These are phyloP conservation scores for Punica granatum DNA, from an alignment of 345 rosid genomes.

Conservation along the genomic window DNA sequence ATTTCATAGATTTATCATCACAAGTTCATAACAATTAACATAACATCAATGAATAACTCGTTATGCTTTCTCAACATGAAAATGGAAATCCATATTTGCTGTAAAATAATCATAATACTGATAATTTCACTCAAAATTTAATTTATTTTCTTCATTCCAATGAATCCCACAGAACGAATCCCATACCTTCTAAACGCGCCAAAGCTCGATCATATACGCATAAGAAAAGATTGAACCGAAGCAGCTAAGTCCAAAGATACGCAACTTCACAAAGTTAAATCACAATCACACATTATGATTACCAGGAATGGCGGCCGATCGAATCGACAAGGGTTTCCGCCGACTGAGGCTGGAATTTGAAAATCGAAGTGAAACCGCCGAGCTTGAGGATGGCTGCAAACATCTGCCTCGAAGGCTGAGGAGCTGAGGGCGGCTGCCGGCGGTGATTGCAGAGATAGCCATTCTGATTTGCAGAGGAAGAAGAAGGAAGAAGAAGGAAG, in stretches of 20 bases:
- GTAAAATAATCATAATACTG: not conserved
- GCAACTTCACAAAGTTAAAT: not conserved
- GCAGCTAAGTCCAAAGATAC: not conserved
- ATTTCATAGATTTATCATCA: not conserved
- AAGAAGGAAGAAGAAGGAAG: not conserved
- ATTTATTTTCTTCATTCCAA: not conserved
- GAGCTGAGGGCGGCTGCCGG: not conserved
- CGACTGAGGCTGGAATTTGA: constrained; percentile 18
- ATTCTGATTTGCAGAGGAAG: not conserved
- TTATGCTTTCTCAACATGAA: not conserved
- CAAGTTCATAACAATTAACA: not conserved
- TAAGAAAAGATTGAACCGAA: not conserved
- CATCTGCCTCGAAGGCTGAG: not conserved
- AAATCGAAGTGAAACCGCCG: constrained; percentile 7
- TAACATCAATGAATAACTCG: not conserved
- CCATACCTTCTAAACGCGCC: too few species aligned
- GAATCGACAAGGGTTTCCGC: constrained; percentile 33
- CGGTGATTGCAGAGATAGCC: constrained; percentile 12
- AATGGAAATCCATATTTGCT: not conserved
- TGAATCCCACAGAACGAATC: not conserved
- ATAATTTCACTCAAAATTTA: not conserved
- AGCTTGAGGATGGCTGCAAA: not conserved
- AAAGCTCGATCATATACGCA: not conserved
- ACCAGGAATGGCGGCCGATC: constrained; percentile 56
- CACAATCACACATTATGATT: not conserved